Percentiles rank a stretch among this genome's conserved stretches.
Evolutionary conservation across 345 rosid genomes (phyloP).

Genomic region (Toxicodendron radicans): DNA sequence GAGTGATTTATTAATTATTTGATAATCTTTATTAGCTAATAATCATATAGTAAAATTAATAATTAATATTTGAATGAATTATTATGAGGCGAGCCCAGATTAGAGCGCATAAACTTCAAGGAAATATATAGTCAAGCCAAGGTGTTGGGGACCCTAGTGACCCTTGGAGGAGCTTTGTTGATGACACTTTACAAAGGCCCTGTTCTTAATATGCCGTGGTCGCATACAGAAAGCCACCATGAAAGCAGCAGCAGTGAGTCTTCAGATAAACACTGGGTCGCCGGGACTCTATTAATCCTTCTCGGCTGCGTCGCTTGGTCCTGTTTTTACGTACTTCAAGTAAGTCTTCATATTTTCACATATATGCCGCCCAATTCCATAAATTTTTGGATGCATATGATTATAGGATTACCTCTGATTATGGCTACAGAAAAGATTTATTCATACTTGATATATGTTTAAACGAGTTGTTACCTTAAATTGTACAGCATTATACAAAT

Average conservation of each 20-base stretch:
- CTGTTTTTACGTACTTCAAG: constrained; percentile 61
- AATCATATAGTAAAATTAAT: no score
- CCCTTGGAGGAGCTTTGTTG: constrained; percentile 62
- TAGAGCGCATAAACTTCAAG: constrained; percentile 51
- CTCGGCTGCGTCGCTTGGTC: constrained; percentile 76
- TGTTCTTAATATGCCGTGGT: constrained; percentile 38
- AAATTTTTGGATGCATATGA: no score
- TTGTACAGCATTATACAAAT: no score
- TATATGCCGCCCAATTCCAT: no score
- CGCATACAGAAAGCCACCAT: constrained; percentile 27
- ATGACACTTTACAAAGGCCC: constrained; percentile 82
- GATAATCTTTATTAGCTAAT: no score
- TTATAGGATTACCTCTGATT: no score
- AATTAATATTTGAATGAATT: neutral
- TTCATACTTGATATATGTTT: no score
- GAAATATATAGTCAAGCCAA: constrained; percentile 60
- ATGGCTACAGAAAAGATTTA: no score
- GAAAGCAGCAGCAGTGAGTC: constrained; percentile 14
- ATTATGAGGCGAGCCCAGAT: constrained; percentile 26
- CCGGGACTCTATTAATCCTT: constrained; percentile 63
- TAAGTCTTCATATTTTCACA: constrained; percentile 12
- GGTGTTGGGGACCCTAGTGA: constrained; percentile 57
- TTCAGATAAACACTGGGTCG: constrained; percentile 52
- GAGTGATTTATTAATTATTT: no score
- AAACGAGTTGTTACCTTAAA: no score